Evolutionary conservation across 163 green algal species (phyloP).

Genomic region (Chlorella variabilis): DNA sequence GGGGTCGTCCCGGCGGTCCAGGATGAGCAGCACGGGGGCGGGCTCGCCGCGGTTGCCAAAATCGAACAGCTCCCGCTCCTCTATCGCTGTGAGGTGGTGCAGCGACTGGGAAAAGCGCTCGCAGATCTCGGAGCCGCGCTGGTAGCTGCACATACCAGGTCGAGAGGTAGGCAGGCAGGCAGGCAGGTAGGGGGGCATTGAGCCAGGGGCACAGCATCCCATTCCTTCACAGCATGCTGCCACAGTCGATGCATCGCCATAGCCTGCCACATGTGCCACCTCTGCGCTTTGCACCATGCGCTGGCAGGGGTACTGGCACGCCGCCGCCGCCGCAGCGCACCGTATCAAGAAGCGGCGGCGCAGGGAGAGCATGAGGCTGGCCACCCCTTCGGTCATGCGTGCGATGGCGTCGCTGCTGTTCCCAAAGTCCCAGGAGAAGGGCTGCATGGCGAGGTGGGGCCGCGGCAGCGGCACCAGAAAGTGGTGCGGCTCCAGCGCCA

Average conservation of each 20-base stretch:
- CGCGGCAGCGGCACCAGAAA: conserved; percentile 77
- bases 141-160: too few species aligned
- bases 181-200: background rate
- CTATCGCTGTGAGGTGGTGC: conserved; percentile 71
- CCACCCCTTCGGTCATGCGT: conserved; percentile 85
- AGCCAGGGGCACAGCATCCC: background rate
- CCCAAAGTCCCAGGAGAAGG: conserved; percentile 65
- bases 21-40: conserved; percentile 85
- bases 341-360: conserved; percentile 90
- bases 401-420: conserved; percentile 62
- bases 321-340: background rate
- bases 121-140: conserved; percentile 79
- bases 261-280: too few species aligned
- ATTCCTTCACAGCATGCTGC: too few species aligned
- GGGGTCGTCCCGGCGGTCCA: conserved; percentile 95
- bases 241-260: too few species aligned
- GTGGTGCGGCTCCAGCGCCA: conserved; percentile 83
- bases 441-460: conserved; percentile 56
- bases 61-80: conserved; percentile 90
- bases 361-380: conserved; percentile 88
- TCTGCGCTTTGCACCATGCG: too few species aligned
- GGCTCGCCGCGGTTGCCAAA: conserved; percentile 80
- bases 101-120: conserved; percentile 79
- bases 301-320: too few species aligned
- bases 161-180: background rate